Evolutionary conservation across 148 eudicot species (phyloP), one percentile per base, ranked within the genome.

Genomic region (Rhododendron vialii): DNA sequence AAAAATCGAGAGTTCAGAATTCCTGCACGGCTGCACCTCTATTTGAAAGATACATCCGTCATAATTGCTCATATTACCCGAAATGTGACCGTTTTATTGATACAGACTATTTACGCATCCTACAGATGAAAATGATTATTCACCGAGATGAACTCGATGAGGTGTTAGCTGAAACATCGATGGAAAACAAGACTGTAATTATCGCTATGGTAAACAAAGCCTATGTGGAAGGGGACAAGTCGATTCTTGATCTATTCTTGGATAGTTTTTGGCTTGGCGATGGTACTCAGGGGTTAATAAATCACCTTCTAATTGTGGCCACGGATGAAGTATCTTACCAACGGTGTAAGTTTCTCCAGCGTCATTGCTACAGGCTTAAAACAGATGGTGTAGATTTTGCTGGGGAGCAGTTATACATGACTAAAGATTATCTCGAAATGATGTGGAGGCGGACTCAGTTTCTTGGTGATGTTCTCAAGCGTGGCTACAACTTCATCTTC

Each of bases 381-480:
- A 90, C 92, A n/a, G 93, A 92, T 43, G 98, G 92, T 55, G 90
- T 85, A 1, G 92, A 92, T 85, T 89, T 84, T 47, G 88, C 65
- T 30, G 90, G 83, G 0, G 99, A 96, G 85, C 89, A 94, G 86
- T 50, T 93, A 14, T 96, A 73, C 91, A 91, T 94, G 99, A 92
- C 96, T 0, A 81, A 84, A 24, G 94, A 89, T 12, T 96, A 95
- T 79, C 87, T 94, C 83, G 92, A 94, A 80, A 96, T 96, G 99
- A 95, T 95, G 99, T 96, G 99, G 99, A 87, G 89, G 33, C 89
- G 99, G 75, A 96, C 97, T 69, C 86, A 80, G 28, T 95, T 96
- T 80, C 91, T 96, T 3, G 84, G 87, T 3, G 84, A 89, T 6
- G 93, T 93, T 3, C 93, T 96, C 12, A 89, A 85, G 74, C 88